Conservation (phyloP, 352 stramenopile genomes). For the Globisporangium cederbergense region DNA sequence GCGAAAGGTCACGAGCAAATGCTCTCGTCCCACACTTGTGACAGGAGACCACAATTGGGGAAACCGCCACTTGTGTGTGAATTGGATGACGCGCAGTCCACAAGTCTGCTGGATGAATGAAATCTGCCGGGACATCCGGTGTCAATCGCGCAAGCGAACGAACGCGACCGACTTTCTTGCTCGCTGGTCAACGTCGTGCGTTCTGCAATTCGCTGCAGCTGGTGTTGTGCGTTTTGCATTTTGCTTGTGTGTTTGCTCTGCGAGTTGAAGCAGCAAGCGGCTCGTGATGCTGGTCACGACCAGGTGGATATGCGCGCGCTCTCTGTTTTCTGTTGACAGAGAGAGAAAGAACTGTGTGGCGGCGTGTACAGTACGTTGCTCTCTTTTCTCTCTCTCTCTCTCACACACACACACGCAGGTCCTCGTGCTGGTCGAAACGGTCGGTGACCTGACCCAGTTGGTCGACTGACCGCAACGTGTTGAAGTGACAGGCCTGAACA, state of each 20-base stretch:
- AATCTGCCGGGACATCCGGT: not conserved
- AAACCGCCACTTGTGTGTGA: not conserved
- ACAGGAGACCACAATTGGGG: not conserved
- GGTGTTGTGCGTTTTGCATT: not conserved
- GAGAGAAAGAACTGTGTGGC: not conserved
- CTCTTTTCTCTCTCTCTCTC: not conserved
- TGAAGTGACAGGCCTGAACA: not conserved
- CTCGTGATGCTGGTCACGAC: not conserved
- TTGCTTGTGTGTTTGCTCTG: not conserved
- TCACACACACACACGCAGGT: not conserved
- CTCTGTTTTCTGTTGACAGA: not conserved
- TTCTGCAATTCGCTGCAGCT: not conserved
- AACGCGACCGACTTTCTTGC: not conserved
- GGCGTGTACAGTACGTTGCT: not conserved
- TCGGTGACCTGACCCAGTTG: not conserved
- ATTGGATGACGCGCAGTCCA: not conserved
- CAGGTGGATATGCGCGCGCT: not conserved
- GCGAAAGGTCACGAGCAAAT: not conserved
- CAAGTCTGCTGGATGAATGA: not conserved
- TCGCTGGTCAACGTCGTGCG: not conserved
- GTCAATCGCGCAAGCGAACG: not conserved
- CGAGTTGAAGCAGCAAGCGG: not conserved
- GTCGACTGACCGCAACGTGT: not conserved
- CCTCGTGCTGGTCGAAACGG: not conserved
- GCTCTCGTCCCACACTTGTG: slow-evolving; percentile 6